Base-by-base conservation (phyloP, 192 early-diverging fungal genomes). In the Entomortierella beljakovae region DNA sequence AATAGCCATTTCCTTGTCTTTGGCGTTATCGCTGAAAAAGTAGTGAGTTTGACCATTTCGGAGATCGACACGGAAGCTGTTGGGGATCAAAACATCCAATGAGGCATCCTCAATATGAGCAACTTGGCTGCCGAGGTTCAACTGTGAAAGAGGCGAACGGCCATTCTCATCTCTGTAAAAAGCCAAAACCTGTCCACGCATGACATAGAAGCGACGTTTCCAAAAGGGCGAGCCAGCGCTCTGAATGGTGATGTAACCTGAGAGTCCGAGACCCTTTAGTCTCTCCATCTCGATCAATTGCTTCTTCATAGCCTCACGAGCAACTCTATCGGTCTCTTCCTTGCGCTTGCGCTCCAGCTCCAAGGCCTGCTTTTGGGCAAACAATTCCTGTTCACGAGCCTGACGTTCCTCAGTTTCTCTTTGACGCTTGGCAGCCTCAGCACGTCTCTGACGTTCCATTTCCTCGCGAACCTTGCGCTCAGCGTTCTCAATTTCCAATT, bases 131-230 rank as follows among this genome's bases (percentile, higher is more conserved):
- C 71, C 79, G 18, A 86, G 71, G 28, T 73, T 81, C 56, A 86
- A 59, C 18, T 80, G 66, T 43, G 81, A 77, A 25, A 83, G 65
- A 7, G 83, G 83, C 4, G 67, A 57, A 28, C 82, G 79, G 22
- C 72, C 76, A 28, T 65, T 76, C 57, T 85, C 83, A 33, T 88
- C 88, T 15, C 83, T 70, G 66, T 84, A 90, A 16, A 88, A 63
- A 0, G 76, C 74, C 20, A 90, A 40, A 25, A 59, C 80, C 42
- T 81, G 80, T 25, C 83, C 84, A n/a, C 81, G 80, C 68, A 90
- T 84, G 34, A 81, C 68, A 70, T 89, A 90, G 67, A 81, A 90
- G 10, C 89, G 84, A 42, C 89, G 82, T 53, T 83, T 86, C 89
- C 87, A 90, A 58, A 87, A 85, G 71, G 86, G 71, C 35, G 64